Percentiles rank a stretch among this genome's conserved stretches.
These are phyloP conservation scores for Perkinsela sp. DNA, from an alignment of 208 protist genomes.

Conservation along the genomic window DNA sequence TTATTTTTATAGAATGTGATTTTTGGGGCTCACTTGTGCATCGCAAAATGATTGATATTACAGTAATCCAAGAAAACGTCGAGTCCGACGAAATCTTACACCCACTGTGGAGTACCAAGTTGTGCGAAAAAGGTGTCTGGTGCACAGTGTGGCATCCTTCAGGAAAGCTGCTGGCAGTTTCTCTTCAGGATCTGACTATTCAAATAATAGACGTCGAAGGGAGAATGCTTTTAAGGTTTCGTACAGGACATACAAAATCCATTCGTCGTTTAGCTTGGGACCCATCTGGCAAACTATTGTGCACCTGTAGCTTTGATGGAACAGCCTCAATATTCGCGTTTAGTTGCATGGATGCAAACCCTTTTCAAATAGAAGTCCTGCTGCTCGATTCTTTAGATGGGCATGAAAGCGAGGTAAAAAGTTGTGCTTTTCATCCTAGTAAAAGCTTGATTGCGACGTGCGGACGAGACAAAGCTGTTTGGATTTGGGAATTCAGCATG, in stretches of 20 bases:
- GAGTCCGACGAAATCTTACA: too few species aligned
- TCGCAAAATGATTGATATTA: too few species aligned
- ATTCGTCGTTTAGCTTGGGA: background rate
- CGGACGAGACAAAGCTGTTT: background rate
- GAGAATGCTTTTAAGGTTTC: background rate
- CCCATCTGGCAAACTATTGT: background rate
- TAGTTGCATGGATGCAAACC: background rate
- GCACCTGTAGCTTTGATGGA: background rate
- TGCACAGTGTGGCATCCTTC: background rate
- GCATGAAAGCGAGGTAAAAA: background rate
- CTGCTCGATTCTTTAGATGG: background rate
- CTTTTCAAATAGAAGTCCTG: background rate
- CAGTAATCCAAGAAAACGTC: too few species aligned
- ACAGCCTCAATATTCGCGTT: background rate
- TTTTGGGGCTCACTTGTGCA: too few species aligned
- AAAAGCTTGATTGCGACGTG: background rate
- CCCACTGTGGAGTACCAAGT: too few species aligned
- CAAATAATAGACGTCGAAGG: background rate
- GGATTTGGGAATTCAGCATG: background rate
- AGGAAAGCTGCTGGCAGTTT: background rate
- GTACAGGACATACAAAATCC: background rate
- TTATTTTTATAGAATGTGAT: too few species aligned
- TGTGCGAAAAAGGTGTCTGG: too few species aligned
- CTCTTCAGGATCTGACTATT: background rate
- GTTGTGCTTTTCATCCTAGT: background rate